phyloP scores from a whole-genome alignment of 139 green algal species.

The Micromonas commoda region DNA sequence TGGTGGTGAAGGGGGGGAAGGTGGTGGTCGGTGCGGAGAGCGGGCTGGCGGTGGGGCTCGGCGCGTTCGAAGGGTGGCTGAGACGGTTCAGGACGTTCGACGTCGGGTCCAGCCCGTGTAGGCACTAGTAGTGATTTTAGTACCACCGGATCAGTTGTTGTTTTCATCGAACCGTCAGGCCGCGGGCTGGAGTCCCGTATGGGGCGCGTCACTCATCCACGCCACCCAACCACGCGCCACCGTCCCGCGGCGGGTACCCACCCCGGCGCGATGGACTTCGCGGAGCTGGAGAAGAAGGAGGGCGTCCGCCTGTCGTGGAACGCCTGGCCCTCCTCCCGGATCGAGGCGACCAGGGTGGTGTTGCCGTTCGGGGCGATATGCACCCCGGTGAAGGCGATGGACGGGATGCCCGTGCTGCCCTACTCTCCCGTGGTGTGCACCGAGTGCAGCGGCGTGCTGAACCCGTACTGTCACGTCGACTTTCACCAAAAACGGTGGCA shows the following conservation, averaged over 20 bases:
- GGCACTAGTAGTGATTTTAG: too few relatives aligned
- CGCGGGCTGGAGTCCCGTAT: too few relatives aligned
- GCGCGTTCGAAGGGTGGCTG: too few relatives aligned
- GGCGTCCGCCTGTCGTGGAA: constrained; percentile 86
- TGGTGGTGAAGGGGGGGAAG: background rate
- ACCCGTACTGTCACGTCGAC: constrained; percentile 85
- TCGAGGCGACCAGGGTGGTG: constrained; percentile 93
- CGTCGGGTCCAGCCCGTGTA: too few relatives aligned
- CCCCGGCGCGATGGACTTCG: constrained; percentile 37
- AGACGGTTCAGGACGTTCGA: too few relatives aligned
- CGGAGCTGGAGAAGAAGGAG: constrained; percentile 66
- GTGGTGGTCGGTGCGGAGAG: background rate
- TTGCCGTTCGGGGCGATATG: constrained; percentile 89
- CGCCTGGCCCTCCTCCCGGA: constrained; percentile 84
- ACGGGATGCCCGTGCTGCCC: constrained; percentile 76
- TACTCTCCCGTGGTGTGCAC: constrained; percentile 96
- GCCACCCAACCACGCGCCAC: background rate
- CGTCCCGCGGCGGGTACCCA: too few relatives aligned
- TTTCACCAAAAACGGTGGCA: constrained; percentile 55
- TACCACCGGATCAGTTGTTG: too few relatives aligned
- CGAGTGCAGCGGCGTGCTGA: constrained; percentile 80
- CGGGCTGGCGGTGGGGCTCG: too few relatives aligned
- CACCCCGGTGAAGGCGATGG: constrained; percentile 73
- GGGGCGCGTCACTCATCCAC: too few relatives aligned
- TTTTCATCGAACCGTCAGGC: too few relatives aligned